Conservation (phyloP, 2,329 filamentous ascomycete species). For the Polytolypa hystricis region DNA sequence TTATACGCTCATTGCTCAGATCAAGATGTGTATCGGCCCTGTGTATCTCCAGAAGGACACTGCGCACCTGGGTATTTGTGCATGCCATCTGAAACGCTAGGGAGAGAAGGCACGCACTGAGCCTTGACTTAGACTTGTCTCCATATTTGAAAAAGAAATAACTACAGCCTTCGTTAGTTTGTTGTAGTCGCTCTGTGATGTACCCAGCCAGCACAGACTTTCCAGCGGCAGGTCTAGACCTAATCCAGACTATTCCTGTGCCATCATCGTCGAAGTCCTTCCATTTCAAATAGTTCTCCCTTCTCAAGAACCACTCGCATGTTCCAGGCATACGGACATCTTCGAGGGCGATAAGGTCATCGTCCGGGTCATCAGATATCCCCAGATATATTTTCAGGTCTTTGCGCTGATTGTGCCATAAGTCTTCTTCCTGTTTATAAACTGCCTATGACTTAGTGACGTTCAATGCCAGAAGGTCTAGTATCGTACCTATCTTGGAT, state of each 20-base stretch:
- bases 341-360: constrained; percentile 11
- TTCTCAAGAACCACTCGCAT: constrained; percentile 14
- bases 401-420: constrained; percentile 4
- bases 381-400: constrained; percentile 11
- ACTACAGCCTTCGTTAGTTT: constrained; percentile 11
- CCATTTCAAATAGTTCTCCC: constrained; percentile 8
- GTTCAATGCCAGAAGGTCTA: background rate
- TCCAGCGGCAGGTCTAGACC: constrained; percentile 21
- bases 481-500: constrained; percentile 1
- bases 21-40: constrained; percentile 1
- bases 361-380: constrained; percentile 9
- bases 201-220: constrained; percentile 25
- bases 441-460: background rate
- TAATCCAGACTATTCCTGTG: constrained; percentile 19
- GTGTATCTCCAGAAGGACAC: constrained; percentile 4
- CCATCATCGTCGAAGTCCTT: background rate
- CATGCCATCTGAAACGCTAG: constrained; percentile 27
- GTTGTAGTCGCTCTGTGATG: constrained; percentile 16
- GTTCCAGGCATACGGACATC: constrained; percentile 11
- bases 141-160: constrained; percentile 28
- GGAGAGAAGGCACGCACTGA: constrained; percentile 18
- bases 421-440: constrained; percentile 8
- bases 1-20: constrained; percentile 3
- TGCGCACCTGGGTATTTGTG: constrained; percentile 1
- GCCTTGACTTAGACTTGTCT: constrained; percentile 16